phyloP scores from a whole-genome alignment of 2,329 filamentous ascomycete genomes.

The Albifimbria verrucaria region DNA sequence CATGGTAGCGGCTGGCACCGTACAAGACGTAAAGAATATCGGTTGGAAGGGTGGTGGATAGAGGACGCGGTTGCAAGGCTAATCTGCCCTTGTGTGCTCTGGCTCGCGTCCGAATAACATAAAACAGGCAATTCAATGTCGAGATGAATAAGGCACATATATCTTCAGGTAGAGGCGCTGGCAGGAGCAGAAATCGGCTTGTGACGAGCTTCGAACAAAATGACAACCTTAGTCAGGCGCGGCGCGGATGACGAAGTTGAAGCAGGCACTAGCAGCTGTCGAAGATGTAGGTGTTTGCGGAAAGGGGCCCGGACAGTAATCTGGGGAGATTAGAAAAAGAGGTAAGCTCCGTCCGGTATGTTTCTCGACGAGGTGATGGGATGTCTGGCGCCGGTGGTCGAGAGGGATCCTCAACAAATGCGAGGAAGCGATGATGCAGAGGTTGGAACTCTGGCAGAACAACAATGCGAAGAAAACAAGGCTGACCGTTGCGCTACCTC shows the following conservation, averaged over 20 bases:
- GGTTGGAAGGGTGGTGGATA: no score
- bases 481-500: no score
- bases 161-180: neutral
- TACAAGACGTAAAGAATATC: conserved; percentile 3
- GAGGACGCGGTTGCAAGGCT: neutral
- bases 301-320: neutral
- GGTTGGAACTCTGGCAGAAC: neutral
- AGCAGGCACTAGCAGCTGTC: neutral
- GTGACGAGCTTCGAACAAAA: neutral
- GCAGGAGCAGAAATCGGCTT: neutral
- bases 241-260: neutral
- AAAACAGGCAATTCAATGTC: neutral
- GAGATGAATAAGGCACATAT: neutral
- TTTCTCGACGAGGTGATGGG: neutral
- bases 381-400: no score
- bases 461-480: neutral
- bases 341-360: neutral
- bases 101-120: neutral
- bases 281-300: neutral
- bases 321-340: neutral
- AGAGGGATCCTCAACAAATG: neutral
- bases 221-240: neutral
- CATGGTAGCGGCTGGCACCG: conserved; percentile 23
- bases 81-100: neutral
- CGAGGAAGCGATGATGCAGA: neutral